These are phyloP conservation scores for Candida glaebosa DNA, from an alignment of 805 yeast genomes.

Conservation along the genomic window DNA sequence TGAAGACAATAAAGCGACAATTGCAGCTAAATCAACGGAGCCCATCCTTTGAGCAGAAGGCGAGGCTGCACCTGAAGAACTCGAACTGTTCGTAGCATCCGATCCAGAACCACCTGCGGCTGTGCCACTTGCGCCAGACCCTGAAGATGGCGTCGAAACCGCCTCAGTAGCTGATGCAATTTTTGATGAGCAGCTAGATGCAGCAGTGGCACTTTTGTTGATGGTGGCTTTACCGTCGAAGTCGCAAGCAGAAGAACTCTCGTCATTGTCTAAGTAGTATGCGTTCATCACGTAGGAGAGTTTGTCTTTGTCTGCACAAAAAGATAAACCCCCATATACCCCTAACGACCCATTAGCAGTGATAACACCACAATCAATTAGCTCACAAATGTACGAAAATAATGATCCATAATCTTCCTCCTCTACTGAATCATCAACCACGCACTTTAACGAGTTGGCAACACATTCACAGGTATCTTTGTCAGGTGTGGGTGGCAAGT, in stretches of 20 bases:
- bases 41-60: slow-evolving; percentile 7
- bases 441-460: slow-evolving; percentile 31
- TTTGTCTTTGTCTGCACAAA: slow-evolving; percentile 32
- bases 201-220: slow-evolving; percentile 23
- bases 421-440: slow-evolving; percentile 25
- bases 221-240: slow-evolving; percentile 41
- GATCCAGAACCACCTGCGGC: slow-evolving; percentile 27
- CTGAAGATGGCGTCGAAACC: slow-evolving; percentile 59
- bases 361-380: slow-evolving; percentile 36
- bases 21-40: slow-evolving; percentile 27
- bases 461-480: slow-evolving; percentile 35
- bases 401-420: slow-evolving; percentile 31
- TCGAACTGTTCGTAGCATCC: slow-evolving; percentile 20
- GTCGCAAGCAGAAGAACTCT: slow-evolving; percentile 29
- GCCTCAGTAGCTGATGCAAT: slow-evolving; percentile 64
- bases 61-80: slow-evolving; percentile 15
- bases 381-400: slow-evolving; percentile 30
- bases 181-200: slow-evolving; percentile 52
- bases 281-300: slow-evolving; percentile 37
- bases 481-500: slow-evolving; percentile 45
- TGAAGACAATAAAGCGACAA: slow-evolving; percentile 32
- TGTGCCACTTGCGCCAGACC: slow-evolving; percentile 22
- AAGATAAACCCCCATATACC: slow-evolving; percentile 40
- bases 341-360: slow-evolving; percentile 36
- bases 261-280: slow-evolving; percentile 32